Evolutionary conservation across 306 rosid genomes (phyloP).

Genomic region (Comarum palustre): DNA sequence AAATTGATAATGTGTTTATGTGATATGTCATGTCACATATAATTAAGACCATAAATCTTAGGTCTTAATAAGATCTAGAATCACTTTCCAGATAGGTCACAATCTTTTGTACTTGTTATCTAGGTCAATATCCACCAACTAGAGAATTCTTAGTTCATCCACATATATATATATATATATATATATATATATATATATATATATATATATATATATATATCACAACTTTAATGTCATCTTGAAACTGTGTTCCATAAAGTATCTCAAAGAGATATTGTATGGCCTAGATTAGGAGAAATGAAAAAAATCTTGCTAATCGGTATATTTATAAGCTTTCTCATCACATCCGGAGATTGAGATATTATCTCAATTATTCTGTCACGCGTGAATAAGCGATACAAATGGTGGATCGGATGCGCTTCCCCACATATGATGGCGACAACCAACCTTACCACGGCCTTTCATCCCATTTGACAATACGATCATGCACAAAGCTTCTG

Average conservation of each 20-base stretch:
- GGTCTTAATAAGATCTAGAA: no score
- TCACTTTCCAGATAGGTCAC: slow-evolving; percentile 31
- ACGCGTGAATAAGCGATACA: neutral
- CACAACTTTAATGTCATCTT: neutral
- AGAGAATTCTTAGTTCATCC: neutral
- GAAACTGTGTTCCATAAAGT: neutral
- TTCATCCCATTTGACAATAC: neutral
- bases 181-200: no score
- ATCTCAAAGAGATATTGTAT: no score
- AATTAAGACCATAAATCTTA: no score
- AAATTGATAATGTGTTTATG: no score
- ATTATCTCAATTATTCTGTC: neutral
- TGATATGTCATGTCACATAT: no score
- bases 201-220: no score
- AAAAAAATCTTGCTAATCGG: neutral
- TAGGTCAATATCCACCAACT: neutral
- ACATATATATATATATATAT: neutral
- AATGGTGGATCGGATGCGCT: neutral
- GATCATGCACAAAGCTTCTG: neutral
- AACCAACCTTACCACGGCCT: neutral
- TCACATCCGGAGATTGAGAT: neutral
- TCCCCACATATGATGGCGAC: neutral
- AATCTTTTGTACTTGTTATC: slow-evolving; percentile 27
- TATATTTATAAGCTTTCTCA: neutral
- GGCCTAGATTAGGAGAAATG: no score